phyloP scores from a whole-genome alignment of 192 early-diverging fungal genomes.

The Rhizophagus sp. region DNA sequence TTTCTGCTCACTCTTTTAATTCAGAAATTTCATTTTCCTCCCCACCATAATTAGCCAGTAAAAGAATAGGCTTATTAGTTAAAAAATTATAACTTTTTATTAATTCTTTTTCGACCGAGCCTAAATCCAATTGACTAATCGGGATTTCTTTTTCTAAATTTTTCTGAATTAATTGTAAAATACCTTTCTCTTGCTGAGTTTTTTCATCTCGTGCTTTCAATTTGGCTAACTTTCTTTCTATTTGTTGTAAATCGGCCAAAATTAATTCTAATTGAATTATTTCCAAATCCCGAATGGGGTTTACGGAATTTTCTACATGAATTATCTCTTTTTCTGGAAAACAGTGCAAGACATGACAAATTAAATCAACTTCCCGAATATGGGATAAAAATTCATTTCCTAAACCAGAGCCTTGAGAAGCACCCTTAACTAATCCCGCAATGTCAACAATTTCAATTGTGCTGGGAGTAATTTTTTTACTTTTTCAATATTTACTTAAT shows the following conservation, averaged over 20 bases:
- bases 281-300: constrained; percentile 76
- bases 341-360: constrained; percentile 61
- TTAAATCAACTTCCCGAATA: constrained; percentile 65
- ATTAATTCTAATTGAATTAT: constrained; percentile 81
- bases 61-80: constrained; percentile 68
- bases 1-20: constrained; percentile 25
- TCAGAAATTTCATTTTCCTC: constrained; percentile 11
- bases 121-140: constrained; percentile 28
- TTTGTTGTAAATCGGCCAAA: constrained; percentile 64
- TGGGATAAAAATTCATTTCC: constrained; percentile 83
- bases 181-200: constrained; percentile 39
- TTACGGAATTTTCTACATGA: constrained; percentile 61
- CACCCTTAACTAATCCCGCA: constrained; percentile 78
- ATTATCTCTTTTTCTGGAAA: constrained; percentile 75
- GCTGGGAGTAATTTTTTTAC: constrained; percentile 62
- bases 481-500: constrained; percentile 62
- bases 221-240: constrained; percentile 51
- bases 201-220: constrained; percentile 31
- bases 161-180: constrained; percentile 34
- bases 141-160: constrained; percentile 32
- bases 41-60: constrained; percentile 35
- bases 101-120: constrained; percentile 67
- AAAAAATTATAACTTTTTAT: constrained; percentile 61
- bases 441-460: constrained; percentile 74
- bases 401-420: constrained; percentile 38